These are phyloP conservation scores for Paratrimastix pyriformis DNA, from an alignment of 78 protist species.

Conservation along the genomic window DNA sequence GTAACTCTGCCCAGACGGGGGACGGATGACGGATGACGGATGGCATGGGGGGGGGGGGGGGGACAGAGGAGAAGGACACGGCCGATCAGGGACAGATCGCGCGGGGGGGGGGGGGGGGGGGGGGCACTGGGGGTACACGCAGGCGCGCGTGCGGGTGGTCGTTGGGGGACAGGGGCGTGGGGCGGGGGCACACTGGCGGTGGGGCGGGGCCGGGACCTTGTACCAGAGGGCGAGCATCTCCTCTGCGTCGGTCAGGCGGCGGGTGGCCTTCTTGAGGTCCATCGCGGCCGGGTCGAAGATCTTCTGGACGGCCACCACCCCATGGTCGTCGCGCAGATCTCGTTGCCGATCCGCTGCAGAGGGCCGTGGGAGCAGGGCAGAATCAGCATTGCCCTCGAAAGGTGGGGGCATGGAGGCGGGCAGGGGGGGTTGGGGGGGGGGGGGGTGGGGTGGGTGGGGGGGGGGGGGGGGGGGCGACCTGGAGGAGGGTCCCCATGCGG, in stretches of 20 bases:
- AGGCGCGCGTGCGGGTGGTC: conserved; percentile 10
- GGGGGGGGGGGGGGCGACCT: conserved; percentile 29
- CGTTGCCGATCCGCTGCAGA: background rate
- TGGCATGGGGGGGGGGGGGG: too few species aligned
- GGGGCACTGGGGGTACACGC: conserved; percentile 26
- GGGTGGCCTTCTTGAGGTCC: too few species aligned
- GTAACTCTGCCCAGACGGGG: background rate
- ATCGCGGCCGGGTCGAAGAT: too few species aligned
- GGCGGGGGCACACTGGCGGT: too few species aligned
- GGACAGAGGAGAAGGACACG: too few species aligned
- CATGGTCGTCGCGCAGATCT: background rate
- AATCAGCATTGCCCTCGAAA: background rate
- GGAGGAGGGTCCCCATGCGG: conserved; percentile 55
- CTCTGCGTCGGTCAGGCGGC: too few species aligned
- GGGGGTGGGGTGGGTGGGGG: too few species aligned
- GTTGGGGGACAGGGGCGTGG: conserved; percentile 20
- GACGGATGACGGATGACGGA: too few species aligned
- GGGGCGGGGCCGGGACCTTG: too few species aligned
- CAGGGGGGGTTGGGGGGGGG: too few species aligned
- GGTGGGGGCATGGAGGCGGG: too few species aligned
- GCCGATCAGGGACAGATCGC: background rate
- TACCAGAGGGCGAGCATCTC: too few species aligned
- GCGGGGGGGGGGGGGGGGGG: background rate
- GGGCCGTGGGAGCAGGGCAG: background rate
- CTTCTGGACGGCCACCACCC: background rate